Evolutionary conservation across 1,284 basidiomycete genomes (phyloP).

Genomic region (Microstroma glucosiphilum): DNA sequence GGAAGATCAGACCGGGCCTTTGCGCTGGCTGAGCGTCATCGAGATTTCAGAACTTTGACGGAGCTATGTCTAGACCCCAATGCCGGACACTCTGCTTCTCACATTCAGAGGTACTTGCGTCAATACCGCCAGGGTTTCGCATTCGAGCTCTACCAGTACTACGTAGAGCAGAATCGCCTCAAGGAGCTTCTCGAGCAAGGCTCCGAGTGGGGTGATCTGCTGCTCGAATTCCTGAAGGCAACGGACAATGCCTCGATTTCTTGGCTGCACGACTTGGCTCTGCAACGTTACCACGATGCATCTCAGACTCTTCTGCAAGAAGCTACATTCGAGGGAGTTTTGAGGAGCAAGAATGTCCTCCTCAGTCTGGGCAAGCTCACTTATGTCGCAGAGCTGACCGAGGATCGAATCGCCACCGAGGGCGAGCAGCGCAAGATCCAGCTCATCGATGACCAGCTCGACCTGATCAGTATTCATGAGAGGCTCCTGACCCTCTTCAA

Average conservation of each 20-base stretch:
- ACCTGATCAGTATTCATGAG: slow-evolving; percentile 57
- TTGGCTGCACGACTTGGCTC: slow-evolving; percentile 84
- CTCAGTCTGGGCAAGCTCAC: slow-evolving; percentile 84
- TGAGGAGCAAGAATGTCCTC: slow-evolving; percentile 61
- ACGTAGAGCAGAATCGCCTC: slow-evolving; percentile 60
- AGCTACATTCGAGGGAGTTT: slow-evolving; percentile 56
- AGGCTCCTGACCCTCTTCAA: background rate
- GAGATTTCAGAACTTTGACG: slow-evolving; percentile 74
- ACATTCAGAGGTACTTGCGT: slow-evolving; percentile 65
- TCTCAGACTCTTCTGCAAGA: slow-evolving; percentile 61
- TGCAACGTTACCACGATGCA: slow-evolving; percentile 63
- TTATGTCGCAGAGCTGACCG: slow-evolving; percentile 59
- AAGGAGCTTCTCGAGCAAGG: slow-evolving; percentile 70
- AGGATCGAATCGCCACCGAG: slow-evolving; percentile 16
- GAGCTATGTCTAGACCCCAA: slow-evolving; percentile 65
- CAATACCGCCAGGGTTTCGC: slow-evolving; percentile 78
- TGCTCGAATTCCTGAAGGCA: slow-evolving; percentile 69
- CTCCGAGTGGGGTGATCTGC: slow-evolving; percentile 59
- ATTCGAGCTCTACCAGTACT: slow-evolving; percentile 72
- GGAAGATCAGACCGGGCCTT: slow-evolving; percentile 68
- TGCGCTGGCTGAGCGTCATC: slow-evolving; percentile 72
- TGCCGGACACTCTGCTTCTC: slow-evolving; percentile 37
- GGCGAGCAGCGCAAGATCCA: slow-evolving; percentile 48
- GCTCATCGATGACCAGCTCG: slow-evolving; percentile 55
- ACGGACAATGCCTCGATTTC: slow-evolving; percentile 61